Evolutionary conservation across 257 asterid genomes (phyloP).

Genomic region (Salvia miltiorrhiza): DNA sequence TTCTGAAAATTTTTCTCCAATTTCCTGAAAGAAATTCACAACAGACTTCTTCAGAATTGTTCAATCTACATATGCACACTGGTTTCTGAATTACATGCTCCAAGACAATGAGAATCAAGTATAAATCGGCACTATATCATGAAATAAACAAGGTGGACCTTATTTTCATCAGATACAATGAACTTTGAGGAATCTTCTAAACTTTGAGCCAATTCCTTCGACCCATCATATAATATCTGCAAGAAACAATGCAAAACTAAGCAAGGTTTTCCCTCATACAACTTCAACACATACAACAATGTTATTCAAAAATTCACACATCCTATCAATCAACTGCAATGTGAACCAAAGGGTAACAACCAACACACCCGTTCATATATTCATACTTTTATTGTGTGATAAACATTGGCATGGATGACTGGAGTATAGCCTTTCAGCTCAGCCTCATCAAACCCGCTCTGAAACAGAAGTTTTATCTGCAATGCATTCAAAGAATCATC

Average conservation of each 20-base stretch:
- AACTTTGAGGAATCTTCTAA: constrained; percentile 62
- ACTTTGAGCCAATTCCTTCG: constrained; percentile 77
- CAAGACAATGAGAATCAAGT: background rate
- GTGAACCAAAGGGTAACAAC: constrained; percentile 54
- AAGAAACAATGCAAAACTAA: constrained; percentile 18
- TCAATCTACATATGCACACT: constrained; percentile 7
- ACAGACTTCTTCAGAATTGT: background rate
- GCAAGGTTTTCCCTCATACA: constrained; percentile 7
- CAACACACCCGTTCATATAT: constrained; percentile 79
- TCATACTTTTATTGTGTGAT: constrained; percentile 99
- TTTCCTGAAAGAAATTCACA: constrained; percentile 46
- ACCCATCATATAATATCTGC: constrained; percentile 87
- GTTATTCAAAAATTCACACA: constrained; percentile 9
- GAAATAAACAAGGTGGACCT: constrained; percentile 46
- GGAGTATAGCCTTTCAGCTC: constrained; percentile 89
- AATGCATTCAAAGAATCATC: constrained; percentile 20
- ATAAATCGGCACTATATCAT: constrained; percentile 1
- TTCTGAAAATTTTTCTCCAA: constrained; percentile 82
- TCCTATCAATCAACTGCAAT: constrained; percentile 34
- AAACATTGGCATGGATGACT: constrained; percentile 97
- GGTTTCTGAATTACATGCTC: background rate
- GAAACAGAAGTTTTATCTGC: constrained; percentile 97
- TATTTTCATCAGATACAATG: constrained; percentile 60
- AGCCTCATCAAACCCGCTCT: constrained; percentile 93
- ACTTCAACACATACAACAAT: constrained; percentile 17